These are phyloP conservation scores for Aspergillus calidoustus DNA, from an alignment of 2,329 filamentous ascomycete genomes.

Conservation along the genomic window DNA sequence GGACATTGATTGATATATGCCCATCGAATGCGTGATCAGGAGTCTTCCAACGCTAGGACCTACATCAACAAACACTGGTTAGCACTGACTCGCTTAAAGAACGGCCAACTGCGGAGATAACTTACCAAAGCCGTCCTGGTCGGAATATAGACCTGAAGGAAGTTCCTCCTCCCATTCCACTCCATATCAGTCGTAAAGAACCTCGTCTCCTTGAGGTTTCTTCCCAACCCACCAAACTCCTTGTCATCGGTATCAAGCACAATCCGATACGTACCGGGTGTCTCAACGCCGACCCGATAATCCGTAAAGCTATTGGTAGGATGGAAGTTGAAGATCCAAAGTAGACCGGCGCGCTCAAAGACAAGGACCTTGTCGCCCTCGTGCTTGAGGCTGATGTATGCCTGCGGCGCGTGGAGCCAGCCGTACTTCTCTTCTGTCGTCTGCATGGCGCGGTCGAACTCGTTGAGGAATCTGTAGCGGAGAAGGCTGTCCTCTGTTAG, in stretches of 20 bases:
- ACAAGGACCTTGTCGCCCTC: constrained; percentile 93
- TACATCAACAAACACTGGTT: constrained; percentile 30
- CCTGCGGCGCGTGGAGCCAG: constrained; percentile 85
- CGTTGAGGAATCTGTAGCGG: constrained; percentile 88
- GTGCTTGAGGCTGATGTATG: constrained; percentile 92
- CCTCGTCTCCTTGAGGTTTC: constrained; percentile 77
- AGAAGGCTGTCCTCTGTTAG: constrained; percentile 83
- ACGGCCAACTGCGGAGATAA: constrained; percentile 20
- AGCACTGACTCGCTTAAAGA: not conserved
- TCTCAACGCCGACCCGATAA: constrained; percentile 88
- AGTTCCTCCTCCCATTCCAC: constrained; percentile 91
- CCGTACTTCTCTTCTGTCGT: constrained; percentile 83
- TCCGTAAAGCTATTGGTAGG: constrained; percentile 82
- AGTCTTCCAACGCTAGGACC: constrained; percentile 60
- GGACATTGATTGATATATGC: not conserved
- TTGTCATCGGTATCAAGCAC: constrained; percentile 80
- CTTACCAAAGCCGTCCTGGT: constrained; percentile 79
- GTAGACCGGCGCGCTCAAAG: constrained; percentile 85
- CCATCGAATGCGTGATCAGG: constrained; percentile 30
- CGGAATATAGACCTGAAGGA: constrained; percentile 89
- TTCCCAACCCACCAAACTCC: constrained; percentile 77
- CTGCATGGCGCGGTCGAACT: constrained; percentile 94
- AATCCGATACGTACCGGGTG: constrained; percentile 81
- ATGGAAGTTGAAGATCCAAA: constrained; percentile 98
- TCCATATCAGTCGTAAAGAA: constrained; percentile 91